Percentiles rank a stretch among this genome's conserved stretches.
Conservation (phyloP, 345 rosid genomes). For the Psidium guajava region DNA sequence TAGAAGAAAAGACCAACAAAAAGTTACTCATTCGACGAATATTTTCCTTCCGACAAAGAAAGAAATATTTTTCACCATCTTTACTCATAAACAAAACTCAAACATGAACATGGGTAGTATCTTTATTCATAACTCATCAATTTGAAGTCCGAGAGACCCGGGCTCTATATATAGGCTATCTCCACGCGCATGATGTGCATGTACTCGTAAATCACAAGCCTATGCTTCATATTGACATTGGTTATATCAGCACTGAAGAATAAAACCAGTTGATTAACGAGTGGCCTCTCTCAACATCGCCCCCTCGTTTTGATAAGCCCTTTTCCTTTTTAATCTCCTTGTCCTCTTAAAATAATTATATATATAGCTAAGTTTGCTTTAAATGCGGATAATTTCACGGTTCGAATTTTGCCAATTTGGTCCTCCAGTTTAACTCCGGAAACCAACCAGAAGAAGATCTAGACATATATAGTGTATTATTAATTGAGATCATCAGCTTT, state of each 20-base stretch:
- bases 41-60: too few species aligned
- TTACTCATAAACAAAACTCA: too few species aligned
- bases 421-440: not conserved
- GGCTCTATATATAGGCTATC: not conserved
- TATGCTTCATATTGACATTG: not conserved
- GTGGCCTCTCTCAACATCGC: too few species aligned
- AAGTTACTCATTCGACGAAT: too few species aligned
- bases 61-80: too few species aligned
- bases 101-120: not conserved
- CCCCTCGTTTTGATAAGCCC: too few species aligned
- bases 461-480: fast-evolving
- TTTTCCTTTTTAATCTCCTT: too few species aligned
- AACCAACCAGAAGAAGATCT: too few species aligned
- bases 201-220: not conserved
- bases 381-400: too few species aligned
- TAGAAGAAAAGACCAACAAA: too few species aligned
- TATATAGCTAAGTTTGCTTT: too few species aligned
- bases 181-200: not conserved
- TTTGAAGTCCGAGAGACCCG: not conserved
- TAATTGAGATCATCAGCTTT: not conserved
- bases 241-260: not conserved
- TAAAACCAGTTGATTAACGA: not conserved
- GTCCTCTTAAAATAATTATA: too few species aligned
- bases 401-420: not conserved
- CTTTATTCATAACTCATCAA: not conserved